Percentiles rank a stretch among this genome's conserved stretches.
These are phyloP conservation scores for Dictyostelium purpureum DNA, from an alignment of 78 protist genomes.

Conservation along the genomic window DNA sequence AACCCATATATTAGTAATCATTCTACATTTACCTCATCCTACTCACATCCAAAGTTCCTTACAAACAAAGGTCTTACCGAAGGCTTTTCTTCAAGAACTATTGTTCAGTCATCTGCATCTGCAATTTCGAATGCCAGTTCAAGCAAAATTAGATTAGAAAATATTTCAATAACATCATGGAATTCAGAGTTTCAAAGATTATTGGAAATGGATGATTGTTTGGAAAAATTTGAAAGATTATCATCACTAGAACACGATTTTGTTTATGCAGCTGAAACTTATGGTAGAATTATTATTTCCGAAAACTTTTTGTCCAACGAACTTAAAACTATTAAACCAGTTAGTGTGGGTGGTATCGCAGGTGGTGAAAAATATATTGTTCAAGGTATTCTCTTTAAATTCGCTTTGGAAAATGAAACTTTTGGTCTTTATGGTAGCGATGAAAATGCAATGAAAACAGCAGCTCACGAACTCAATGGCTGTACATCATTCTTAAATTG, in stretches of 20 bases:
- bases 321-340: slow-evolving; percentile 78
- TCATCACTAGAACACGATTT: slow-evolving; percentile 56
- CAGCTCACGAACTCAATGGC: slow-evolving; percentile 79
- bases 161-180: slow-evolving; percentile 35
- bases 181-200: slow-evolving; percentile 56
- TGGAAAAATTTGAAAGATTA: slow-evolving; percentile 58
- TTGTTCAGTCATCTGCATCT: not conserved
- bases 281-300: slow-evolving; percentile 74
- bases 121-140: not conserved
- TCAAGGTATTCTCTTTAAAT: slow-evolving; percentile 82
- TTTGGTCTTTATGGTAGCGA: slow-evolving; percentile 80
- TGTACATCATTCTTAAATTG: slow-evolving; percentile 60
- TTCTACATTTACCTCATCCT: not conserved
- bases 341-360: slow-evolving; percentile 83
- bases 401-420: slow-evolving; percentile 75
- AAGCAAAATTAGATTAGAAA: not conserved
- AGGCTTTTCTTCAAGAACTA: not conserved
- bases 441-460: slow-evolving; percentile 85
- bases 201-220: slow-evolving; percentile 67
- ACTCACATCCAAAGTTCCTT: slow-evolving; percentile 46
- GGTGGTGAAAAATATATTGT: slow-evolving; percentile 87
- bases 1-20: slow-evolving; percentile 48
- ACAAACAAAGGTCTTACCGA: not conserved
- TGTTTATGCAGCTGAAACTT: slow-evolving; percentile 77
- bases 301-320: slow-evolving; percentile 70